Evolutionary conservation across 2,329 filamentous ascomycete genomes (phyloP), one percentile per base, ranked within the genome.

Genomic region (Emmonsiellopsis sp.): DNA sequence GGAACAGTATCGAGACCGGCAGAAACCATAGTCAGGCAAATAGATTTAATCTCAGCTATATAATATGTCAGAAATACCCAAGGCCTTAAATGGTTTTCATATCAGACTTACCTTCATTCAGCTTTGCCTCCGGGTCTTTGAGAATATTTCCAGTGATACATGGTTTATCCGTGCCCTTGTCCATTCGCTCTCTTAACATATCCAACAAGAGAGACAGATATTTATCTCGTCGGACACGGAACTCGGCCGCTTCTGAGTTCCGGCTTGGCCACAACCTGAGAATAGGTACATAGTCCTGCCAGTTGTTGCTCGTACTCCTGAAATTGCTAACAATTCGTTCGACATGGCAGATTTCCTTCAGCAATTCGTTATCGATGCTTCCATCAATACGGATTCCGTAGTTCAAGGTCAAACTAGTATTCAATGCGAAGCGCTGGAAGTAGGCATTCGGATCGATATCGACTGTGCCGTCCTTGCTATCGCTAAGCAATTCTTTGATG

Each of bases 1-100:
- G 88, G 86, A 1, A 93, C 84, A 0, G 88, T 93, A 64, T 93
- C 88, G 13, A 92, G 79, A 14, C 88, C 88, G 0, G 86, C 88
- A 1, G 84, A 87, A 0, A 92, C 85, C 81, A 92, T 90, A 27
- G 86, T 89, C 27, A 93, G 70, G 65, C 87, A 88, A 60, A 93
- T 88, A 2, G 85, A 87, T 68, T 86, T 88, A 49, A 91, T 77
- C 67, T 91, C 88, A 10, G 81, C 85, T 86, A 52, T 5, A 3
- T 72, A 63, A 47, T 68, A 68, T 4, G 69, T 73, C 33, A 71
- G 70, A 53, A 72, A 21, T 11, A 3, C 6, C 71, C 50, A 17
- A 17, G 17, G 74, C 0, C 71, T 72, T 11, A 42, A n/a, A 9
- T 31, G n/a, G 6, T 17, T 10, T 47, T 14, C 13, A 2, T 36